Evolutionary conservation across 371 early-diverging fungal genomes (phyloP), one percentile per base, ranked within the genome.

Genomic region (Rhizopus microsporus): DNA sequence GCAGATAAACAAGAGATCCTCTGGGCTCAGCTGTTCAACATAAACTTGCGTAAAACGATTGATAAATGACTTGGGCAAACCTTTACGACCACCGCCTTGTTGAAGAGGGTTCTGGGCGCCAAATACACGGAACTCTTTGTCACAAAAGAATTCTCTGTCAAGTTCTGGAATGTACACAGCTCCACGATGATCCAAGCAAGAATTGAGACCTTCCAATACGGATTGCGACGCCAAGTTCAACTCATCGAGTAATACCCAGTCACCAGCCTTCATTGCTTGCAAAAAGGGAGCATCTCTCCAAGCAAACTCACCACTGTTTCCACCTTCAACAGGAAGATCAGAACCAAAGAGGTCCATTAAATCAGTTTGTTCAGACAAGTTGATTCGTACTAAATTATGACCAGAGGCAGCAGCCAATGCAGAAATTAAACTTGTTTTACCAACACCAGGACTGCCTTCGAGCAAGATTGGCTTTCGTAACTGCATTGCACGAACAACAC

Each of bases 161-260:
- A 98, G 83, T 72, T 98, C 99, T 3, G 96, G 92, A 38, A 98
- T 91, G 74, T 93, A 95, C 3, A 99, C 95, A 7, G 89, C 81
- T 44, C 94, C 95, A 70, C 99, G 92, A 74, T 99, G 98, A 81
- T 99, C 99, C 37, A 99, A 77, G 67, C 98, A 94, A 7, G 98
- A 94, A 73, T 99, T 99, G 59, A 99, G 82, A 62, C 99, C 99
- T 85, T 99, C 99, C 34, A 99, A 83, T 2, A 99, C 99, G 64
- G 94, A 94, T 76, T 99, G 99, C 10, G 97, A 93, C 6, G 99
- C 99, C 65, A 99, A 79, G 73, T 99, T 99, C 60, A 99, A 86
- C 71, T 99, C 99, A 75, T 99, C 99, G 13, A 99, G 75, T 48
- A 99, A 77, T 3, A 99, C 97, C 98, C 98, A 99, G 71, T 94